Evolutionary conservation across 202 grass and related monocot species (phyloP).

Genomic region (Carex arenaria): DNA sequence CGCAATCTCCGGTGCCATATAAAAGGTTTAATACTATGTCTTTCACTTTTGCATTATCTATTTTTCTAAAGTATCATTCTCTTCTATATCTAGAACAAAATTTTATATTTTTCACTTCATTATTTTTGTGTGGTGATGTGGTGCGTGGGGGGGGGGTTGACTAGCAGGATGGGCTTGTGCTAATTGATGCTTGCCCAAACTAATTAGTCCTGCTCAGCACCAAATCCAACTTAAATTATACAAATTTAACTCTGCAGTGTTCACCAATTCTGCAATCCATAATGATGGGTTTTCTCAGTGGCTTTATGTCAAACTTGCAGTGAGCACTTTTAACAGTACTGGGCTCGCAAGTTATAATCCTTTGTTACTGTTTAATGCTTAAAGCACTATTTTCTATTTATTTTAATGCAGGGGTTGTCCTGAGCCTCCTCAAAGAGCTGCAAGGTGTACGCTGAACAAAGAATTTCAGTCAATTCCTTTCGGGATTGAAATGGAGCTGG

Average conservation of each 20-base stretch:
- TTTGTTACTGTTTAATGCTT: background rate
- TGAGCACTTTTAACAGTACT: background rate
- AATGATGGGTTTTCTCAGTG: background rate
- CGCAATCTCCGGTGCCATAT: constrained; percentile 13
- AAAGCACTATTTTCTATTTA: background rate
- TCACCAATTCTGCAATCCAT: background rate
- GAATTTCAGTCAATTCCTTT: constrained; percentile 16
- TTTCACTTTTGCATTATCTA: background rate
- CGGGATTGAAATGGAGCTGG: background rate
- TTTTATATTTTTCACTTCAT: constrained; percentile 3
- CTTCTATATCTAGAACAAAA: background rate
- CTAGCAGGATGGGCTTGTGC: background rate
- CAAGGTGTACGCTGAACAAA: constrained; percentile 1
- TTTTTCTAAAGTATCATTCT: background rate
- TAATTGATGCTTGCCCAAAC: background rate
- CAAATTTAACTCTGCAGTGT: background rate
- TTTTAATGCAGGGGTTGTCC: constrained; percentile 6
- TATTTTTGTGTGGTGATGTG: background rate
- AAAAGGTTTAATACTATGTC: constrained; percentile 18
- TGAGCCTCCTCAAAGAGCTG: constrained; percentile 17
- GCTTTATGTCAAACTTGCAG: background rate
- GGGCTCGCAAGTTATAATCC: background rate
- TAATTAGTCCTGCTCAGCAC: constrained; percentile 3
- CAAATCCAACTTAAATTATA: background rate
- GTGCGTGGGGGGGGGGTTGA: background rate